Base-by-base conservation (phyloP, 2,329 filamentous ascomycete species). In the Fusarium subtropicale region DNA sequence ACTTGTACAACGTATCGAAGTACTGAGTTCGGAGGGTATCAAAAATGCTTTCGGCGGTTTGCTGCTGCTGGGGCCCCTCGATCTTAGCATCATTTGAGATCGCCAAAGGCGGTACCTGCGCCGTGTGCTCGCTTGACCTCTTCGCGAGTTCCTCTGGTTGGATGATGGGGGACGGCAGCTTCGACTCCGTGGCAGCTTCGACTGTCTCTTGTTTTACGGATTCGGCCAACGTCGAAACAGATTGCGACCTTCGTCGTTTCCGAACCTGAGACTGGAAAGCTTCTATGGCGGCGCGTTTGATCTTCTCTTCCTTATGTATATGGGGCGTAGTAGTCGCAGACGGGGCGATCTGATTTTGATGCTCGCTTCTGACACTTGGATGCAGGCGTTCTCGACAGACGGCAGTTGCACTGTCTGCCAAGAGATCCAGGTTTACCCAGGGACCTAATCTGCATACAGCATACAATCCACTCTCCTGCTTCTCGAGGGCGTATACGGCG, bases 361-460 rank as follows among this genome's bases (percentile, higher is more conserved):
- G 68, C 31, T 73, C 68, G 6, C 51, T 56, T 28, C 64, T 72
- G 18, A 60, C 56, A 18, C 51, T 30, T 26, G 71, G 68, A 10
- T 64, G 63, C 10, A 81, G 56, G 13, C 79, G 78, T 13, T 80
- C 74, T 26, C 64, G 72, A 45, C 72, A 78, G 30, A 78, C 51
- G 6, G 75, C 77, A 0, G 85, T 87, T 39, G 88, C 86, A 39
- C 82, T 77, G 13, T 78, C 76, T 26, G 79, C 79, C 30, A 94
- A 80, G 9, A 83, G 79, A 36, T 85, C 82, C 53, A 91, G 75
- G 64, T 89, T 86, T 24, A 92, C 84, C 90, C 91, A 92, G 22
- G 81, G 78, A 3, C 88, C 90, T 44, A 96, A 81, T 72, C 87
- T 89, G 77, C 90, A 94, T 28, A 93, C 76, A 13, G 87, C 86